Evolutionary conservation across 768 basidiomycete genomes (phyloP).

Genomic region (Symmetrospora coprosmae): DNA sequence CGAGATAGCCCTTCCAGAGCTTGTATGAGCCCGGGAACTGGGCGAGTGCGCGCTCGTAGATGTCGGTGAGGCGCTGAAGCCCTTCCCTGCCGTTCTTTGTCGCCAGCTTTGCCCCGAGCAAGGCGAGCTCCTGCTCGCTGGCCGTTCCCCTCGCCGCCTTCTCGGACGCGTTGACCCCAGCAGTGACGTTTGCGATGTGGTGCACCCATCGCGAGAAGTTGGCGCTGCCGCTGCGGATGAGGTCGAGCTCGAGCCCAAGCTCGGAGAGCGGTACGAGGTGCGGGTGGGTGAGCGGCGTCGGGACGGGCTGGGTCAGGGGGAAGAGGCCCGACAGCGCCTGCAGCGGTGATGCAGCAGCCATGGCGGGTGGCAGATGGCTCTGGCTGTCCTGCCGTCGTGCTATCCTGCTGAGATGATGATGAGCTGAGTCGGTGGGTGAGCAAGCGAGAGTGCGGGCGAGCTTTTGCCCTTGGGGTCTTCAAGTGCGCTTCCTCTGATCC

Average conservation of each 20-base stretch:
- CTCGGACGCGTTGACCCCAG: slow-evolving; percentile 44
- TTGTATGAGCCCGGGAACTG: slow-evolving; percentile 86
- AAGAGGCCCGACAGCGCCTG: slow-evolving; percentile 48
- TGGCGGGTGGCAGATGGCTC: too few relatives aligned
- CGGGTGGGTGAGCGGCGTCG: slow-evolving; percentile 63
- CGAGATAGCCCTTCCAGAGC: slow-evolving; percentile 85
- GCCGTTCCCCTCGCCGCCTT: slow-evolving; percentile 29
- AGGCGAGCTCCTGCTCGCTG: slow-evolving; percentile 40
- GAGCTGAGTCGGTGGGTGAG: too few relatives aligned
- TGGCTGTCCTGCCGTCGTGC: too few relatives aligned
- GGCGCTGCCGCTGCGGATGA: slow-evolving; percentile 44
- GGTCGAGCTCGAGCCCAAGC: slow-evolving; percentile 80
- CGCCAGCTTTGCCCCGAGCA: slow-evolving; percentile 62
- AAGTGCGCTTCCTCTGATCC: too few relatives aligned
- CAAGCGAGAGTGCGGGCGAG: too few relatives aligned
- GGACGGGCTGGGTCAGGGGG: slow-evolving; percentile 71
- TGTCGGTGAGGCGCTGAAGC: slow-evolving; percentile 68
- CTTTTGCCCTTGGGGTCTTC: too few relatives aligned
- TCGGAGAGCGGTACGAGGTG: slow-evolving; percentile 61
- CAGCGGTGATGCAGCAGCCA: too few relatives aligned
- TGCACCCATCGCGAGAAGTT: slow-evolving; percentile 92
- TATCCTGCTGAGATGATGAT: too few relatives aligned
- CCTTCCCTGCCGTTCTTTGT: slow-evolving; percentile 57
- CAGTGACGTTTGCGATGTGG: slow-evolving; percentile 61
- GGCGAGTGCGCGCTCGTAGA: slow-evolving; percentile 82